Conservation (phyloP, 768 basidiomycete species). For the Obba rivulosa region DNA sequence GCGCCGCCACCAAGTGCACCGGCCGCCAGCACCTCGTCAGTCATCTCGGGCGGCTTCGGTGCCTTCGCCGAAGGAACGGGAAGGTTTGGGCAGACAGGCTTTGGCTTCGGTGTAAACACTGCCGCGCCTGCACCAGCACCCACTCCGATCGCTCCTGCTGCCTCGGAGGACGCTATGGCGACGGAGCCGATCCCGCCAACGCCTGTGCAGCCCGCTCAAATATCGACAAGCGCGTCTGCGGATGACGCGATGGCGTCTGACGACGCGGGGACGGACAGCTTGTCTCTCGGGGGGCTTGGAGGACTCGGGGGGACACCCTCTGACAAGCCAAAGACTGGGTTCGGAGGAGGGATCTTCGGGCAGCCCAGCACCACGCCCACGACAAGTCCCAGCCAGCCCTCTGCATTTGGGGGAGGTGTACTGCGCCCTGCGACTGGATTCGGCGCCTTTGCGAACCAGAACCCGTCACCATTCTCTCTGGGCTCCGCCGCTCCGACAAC, state of each 20-base stretch:
- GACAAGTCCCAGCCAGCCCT: conserved; percentile 3
- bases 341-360: conserved; percentile 21
- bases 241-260: conserved; percentile 19
- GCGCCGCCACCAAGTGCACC: not conserved
- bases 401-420: conserved; percentile 8
- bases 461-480: not conserved
- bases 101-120: conserved; percentile 9
- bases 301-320: conserved; percentile 2
- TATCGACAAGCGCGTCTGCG: conserved; percentile 2
- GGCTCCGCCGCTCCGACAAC: not conserved
- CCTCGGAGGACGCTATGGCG: conserved; percentile 10
- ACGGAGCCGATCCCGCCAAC: not conserved
- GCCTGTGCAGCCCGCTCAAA: conserved; percentile 5
- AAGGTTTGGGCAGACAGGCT: conserved; percentile 18
- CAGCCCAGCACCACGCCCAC: conserved; percentile 9
- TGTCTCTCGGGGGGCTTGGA: conserved; percentile 20
- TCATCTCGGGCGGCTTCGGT: conserved; percentile 14
- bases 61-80: conserved; percentile 17
- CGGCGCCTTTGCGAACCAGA: conserved; percentile 23
- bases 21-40: conserved; percentile 7
- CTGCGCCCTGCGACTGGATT: conserved; percentile 23
- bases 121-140: conserved; percentile 2
- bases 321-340: conserved; percentile 9
- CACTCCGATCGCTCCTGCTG: conserved; percentile 4
- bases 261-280: conserved; percentile 18